Evolutionary conservation across 495 filamentous ascomycete genomes (phyloP).

Genomic region (Aspergillus diversus): DNA sequence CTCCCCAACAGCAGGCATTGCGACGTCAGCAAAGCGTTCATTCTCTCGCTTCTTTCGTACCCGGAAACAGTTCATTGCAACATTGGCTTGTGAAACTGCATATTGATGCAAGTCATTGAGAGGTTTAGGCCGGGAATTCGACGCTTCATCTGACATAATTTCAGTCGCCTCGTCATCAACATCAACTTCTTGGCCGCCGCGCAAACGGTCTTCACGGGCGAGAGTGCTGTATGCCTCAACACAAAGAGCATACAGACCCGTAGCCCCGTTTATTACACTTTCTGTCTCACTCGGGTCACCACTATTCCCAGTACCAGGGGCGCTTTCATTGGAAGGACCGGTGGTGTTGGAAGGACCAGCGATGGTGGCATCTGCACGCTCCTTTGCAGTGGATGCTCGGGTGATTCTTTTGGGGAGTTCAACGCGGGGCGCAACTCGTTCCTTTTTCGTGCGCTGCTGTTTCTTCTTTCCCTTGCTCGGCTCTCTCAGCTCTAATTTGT

Average conservation of each 20-base stretch:
- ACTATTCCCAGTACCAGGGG: too few species aligned
- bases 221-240: neutral
- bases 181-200: neutral
- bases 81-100: neutral
- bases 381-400: neutral
- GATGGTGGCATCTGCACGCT: neutral
- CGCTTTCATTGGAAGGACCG: too few species aligned
- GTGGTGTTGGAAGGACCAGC: neutral
- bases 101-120: neutral
- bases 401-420: neutral
- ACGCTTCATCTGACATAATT: neutral
- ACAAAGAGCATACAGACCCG: conserved; percentile 5
- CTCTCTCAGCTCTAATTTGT: neutral
- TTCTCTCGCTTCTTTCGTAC: too few species aligned
- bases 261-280: conserved; percentile 12
- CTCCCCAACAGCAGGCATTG: too few species aligned
- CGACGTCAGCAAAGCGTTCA: too few species aligned
- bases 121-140: neutral
- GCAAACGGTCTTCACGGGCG: neutral
- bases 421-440: neutral
- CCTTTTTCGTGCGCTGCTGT: neutral
- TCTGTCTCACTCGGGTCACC: conserved; percentile 1
- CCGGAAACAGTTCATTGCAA: neutral
- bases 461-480: neutral
- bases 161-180: neutral